Conservation (phyloP, 768 basidiomycete genomes). For the Ramaria rubella region DNA sequence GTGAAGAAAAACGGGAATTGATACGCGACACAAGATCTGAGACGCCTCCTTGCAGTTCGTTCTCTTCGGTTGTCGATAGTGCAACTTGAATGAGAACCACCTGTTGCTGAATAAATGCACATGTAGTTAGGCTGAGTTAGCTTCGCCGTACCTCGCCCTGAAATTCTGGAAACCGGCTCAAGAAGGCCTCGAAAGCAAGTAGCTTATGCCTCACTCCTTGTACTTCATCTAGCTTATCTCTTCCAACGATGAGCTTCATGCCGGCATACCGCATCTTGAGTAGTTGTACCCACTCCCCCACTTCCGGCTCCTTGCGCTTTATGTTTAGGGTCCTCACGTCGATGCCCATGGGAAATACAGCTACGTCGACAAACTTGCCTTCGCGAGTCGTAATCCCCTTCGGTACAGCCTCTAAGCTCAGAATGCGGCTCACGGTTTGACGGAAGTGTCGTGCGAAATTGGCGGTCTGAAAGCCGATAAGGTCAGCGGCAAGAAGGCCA, state of each 20-base stretch:
- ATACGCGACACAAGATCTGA: constrained; percentile 72
- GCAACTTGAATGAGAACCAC: constrained; percentile 85
- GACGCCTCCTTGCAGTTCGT: constrained; percentile 67
- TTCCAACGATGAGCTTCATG: constrained; percentile 80
- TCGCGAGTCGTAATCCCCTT: constrained; percentile 67
- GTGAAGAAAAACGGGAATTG: constrained; percentile 75
- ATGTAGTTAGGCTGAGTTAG: constrained; percentile 19
- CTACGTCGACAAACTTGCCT: constrained; percentile 70
- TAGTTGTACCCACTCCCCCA: constrained; percentile 73
- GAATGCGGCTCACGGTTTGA: constrained; percentile 75
- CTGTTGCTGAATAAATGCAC: constrained; percentile 23
- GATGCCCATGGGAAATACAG: constrained; percentile 87
- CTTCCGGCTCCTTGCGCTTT: constrained; percentile 68
- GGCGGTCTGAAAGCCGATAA: constrained; percentile 88
- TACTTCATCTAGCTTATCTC: constrained; percentile 85
- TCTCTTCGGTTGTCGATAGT: constrained; percentile 71
- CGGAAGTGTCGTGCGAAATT: constrained; percentile 80
- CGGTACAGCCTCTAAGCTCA: constrained; percentile 74
- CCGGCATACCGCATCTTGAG: constrained; percentile 78
- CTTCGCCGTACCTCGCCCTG: constrained; percentile 77
- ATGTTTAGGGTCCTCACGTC: constrained; percentile 63
- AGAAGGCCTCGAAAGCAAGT: constrained; percentile 74
- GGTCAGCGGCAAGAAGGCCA: constrained; percentile 89
- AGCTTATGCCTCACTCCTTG: constrained; percentile 84
- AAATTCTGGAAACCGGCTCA: constrained; percentile 73